A percentile compares a stretch with the other conserved stretches of the same genome.
These are phyloP conservation scores for Penicillium cosmopolitanum DNA, from an alignment of 495 filamentous ascomycete species.

Conservation along the genomic window DNA sequence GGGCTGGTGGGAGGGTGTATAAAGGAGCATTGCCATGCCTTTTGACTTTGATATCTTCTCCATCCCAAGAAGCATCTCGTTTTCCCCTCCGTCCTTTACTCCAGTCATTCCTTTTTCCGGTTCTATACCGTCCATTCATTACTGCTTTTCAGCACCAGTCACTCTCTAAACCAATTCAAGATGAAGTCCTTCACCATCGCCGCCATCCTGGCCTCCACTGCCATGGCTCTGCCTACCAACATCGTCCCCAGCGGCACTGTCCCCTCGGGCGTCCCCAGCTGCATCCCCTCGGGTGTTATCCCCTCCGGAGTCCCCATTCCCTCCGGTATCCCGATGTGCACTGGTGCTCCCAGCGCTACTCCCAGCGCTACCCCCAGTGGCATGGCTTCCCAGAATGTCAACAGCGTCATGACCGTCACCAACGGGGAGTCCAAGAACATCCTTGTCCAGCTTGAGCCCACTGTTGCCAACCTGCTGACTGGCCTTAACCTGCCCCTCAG, in stretches of 20 bases:
- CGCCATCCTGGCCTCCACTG: constrained; percentile 31
- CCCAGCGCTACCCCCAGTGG: neutral
- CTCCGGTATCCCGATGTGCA: constrained; percentile 19
- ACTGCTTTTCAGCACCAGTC: constrained; percentile 22
- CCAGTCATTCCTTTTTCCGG: constrained; percentile 26
- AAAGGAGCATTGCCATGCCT: constrained; percentile 16
- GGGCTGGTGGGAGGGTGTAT: constrained; percentile 12
- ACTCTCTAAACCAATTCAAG: constrained; percentile 23
- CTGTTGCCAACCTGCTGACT: constrained; percentile 18
- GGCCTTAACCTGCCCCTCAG: constrained; percentile 19
- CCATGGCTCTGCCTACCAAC: constrained; percentile 27
- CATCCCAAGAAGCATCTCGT: constrained; percentile 24
- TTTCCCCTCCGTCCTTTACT: constrained; percentile 22
- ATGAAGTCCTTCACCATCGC: constrained; percentile 33
- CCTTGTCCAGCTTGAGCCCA: constrained; percentile 25
- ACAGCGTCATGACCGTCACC: constrained; percentile 27
- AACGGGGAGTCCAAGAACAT: constrained; percentile 23
- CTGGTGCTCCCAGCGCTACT: constrained; percentile 2
- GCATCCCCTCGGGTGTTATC: constrained; percentile 23
- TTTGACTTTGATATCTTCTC: constrained; percentile 14
- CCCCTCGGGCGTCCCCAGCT: constrained; percentile 19
- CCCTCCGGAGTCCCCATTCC: constrained; percentile 15
- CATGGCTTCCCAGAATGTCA: constrained; percentile 7
- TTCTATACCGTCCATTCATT: constrained; percentile 37
- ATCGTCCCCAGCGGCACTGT: constrained; percentile 12